phyloP scores from a whole-genome alignment of 805 yeast genomes.

The Pichia occidentalis region DNA sequence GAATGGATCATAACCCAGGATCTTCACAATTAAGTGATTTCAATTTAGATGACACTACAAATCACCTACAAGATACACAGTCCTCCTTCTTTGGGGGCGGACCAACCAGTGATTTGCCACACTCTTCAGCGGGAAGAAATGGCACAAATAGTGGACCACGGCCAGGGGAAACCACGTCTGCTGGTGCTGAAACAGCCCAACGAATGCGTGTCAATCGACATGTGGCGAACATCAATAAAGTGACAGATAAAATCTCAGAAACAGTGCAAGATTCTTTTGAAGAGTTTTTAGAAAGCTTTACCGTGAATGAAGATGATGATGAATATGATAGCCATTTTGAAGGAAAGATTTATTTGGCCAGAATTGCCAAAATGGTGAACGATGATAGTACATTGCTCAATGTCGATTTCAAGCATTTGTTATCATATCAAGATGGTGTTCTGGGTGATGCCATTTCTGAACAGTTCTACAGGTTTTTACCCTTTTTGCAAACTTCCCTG shows the following conservation, averaged over 20 bases:
- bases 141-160: background rate
- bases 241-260: slow-evolving; percentile 87
- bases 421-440: slow-evolving; percentile 74
- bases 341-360: slow-evolving; percentile 66
- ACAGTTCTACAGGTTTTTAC: slow-evolving; percentile 88
- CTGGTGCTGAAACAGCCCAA: slow-evolving; percentile 6
- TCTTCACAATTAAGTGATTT: slow-evolving; percentile 22
- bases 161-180: background rate
- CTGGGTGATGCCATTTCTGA: slow-evolving; percentile 84
- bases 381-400: slow-evolving; percentile 73
- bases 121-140: slow-evolving; percentile 2
- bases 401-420: slow-evolving; percentile 76
- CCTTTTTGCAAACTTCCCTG: slow-evolving; percentile 72
- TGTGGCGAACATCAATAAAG: slow-evolving; percentile 73
- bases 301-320: slow-evolving; percentile 32
- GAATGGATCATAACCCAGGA: background rate
- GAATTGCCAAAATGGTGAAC: slow-evolving; percentile 71
- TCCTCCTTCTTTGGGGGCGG: slow-evolving; percentile 13
- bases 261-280: slow-evolving; percentile 90
- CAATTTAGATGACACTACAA: slow-evolving; percentile 13
- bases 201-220: slow-evolving; percentile 23
- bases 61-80: slow-evolving; percentile 14
- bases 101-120: slow-evolving; percentile 11
- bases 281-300: slow-evolving; percentile 64
- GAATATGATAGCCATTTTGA: slow-evolving; percentile 34